Evolutionary conservation across 2,329 filamentous ascomycete species (phyloP), one percentile per base, ranked within the genome.

Genomic region (Metarhizium rileyi): DNA sequence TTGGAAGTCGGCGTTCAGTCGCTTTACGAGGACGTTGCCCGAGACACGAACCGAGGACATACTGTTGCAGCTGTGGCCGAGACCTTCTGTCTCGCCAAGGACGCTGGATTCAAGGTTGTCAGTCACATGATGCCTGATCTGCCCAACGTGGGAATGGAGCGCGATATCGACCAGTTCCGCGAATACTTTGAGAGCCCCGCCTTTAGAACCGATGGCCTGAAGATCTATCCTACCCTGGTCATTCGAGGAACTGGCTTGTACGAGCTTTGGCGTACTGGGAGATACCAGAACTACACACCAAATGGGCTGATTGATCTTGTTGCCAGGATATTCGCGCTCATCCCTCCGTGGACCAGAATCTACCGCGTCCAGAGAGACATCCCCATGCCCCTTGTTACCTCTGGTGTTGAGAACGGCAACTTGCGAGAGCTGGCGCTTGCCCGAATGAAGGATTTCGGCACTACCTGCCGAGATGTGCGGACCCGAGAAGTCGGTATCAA

Each of bases 111-210:
- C 78, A 98, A 98, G 68, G 93, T 98, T 1, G 93, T 98, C 54
- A 95, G 88, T 57, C 93, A 98, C 70, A 98, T 98, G 93, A 98
- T 98, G 93, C 93, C 93, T 1, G 93, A 98, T 64, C 71, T 98
- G 44, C 93, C 93, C 3, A 98, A 98, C 60, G 93, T 98, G 2
- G 93, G 93, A 50, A 95, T 97, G 87, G 94, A 98, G 70, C 85
- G 93, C 60, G 93, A 98, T 64, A 75, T 98, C 41, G 90, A 95
- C 62, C 93, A 98, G 60, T 98, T 98, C 68, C 80, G 88, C 55
- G 94, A 98, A 65, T 98, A 98, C 66, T 98, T 98, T 61, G 90
- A 95, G 64, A 97, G 90, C 64, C 93, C 93, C 1, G 89, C 83
- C 40, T 98, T 98, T 73, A 80, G 93, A 52, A 98, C 94, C 1